phyloP scores from a whole-genome alignment of 2,329 filamentous ascomycete genomes.

The Fusarium nygamai region DNA sequence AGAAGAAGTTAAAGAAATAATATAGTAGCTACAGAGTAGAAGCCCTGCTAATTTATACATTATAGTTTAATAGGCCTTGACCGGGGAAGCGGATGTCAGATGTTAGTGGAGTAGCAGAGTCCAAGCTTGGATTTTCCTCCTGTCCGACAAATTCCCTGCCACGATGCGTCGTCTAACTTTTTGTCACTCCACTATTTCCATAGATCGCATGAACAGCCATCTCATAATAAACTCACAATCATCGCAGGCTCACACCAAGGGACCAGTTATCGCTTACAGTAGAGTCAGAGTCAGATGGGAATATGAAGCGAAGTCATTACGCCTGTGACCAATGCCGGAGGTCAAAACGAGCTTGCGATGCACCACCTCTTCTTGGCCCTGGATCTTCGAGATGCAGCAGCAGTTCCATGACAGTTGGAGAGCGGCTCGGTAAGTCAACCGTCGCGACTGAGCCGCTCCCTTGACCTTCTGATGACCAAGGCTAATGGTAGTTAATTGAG shows the following conservation, averaged over 20 bases:
- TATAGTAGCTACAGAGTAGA: too few species aligned
- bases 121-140: not conserved
- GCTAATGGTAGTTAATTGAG: not conserved
- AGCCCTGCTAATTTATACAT: too few species aligned
- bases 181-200: not conserved
- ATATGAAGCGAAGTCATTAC: slow-evolving; percentile 39
- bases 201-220: not conserved
- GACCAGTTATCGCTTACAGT: not conserved
- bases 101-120: not conserved
- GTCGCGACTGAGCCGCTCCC: not conserved
- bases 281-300: not conserved
- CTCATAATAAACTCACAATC: not conserved
- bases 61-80: not conserved
- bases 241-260: not conserved
- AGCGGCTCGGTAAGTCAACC: slow-evolving; percentile 24
- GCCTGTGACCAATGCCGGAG: slow-evolving; percentile 40
- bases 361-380: slow-evolving; percentile 24
- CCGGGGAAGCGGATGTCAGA: slow-evolving; percentile 8
- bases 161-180: not conserved
- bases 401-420: not conserved
- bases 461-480: not conserved
- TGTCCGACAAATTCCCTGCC: not conserved
- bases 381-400: not conserved
- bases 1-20: too few species aligned
- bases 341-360: slow-evolving; percentile 41